Base-by-base conservation (phyloP, 495 filamentous ascomycete genomes). In the Aspergillus hancockii region DNA sequence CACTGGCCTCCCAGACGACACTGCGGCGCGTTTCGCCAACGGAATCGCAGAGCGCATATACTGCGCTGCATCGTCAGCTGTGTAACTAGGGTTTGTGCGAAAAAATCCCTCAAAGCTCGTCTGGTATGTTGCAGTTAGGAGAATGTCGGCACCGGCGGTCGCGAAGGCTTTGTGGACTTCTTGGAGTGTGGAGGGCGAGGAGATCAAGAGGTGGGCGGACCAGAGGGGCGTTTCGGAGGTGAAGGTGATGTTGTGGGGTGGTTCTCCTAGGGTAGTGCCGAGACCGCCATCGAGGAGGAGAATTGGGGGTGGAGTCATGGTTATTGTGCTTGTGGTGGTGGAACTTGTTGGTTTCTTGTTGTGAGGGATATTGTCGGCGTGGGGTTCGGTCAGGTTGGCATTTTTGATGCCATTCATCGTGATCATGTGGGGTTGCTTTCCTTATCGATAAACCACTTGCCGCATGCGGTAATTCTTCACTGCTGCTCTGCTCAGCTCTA, bases 41-140 rank as follows among this genome's bases (percentile, higher is more conserved):
- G 75, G 75, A 13, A 74, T 63, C 0, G 64, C 64, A 7, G 60
- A 67, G 14, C 54, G 61, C 13, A 71, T 61, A 40, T 58, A 74
- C 0, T 57, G 55, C 14, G 62, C 65, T 0, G 73, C 60, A 2
- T 67, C 71, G 12, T 28, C 52, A 10, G 49, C 45, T 5, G 71
- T 65, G 25, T 73, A 69, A 4, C 69, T 68, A 12, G 67, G 67
- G 34, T 73, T 69, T 9, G 79, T 77, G 19, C 68, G 68, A 5
- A 59, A 57, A 58, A 88, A 88, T 0, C 82, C 86, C 14, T 82
- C 75, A 8, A 71, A 60, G 0, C 79, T 83, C 2, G 81, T 74
- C 71, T 90, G 86, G 67, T 90, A 89, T 6, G 87, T 90, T 4
- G 85, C 85, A 21, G 82, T 88, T 19, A 85, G 71, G 18, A 89